Percentiles rank a stretch among this genome's conserved stretches.
These are phyloP conservation scores for Tricholoma sp. DNA, from an alignment of 768 basidiomycete species.

Conservation along the genomic window DNA sequence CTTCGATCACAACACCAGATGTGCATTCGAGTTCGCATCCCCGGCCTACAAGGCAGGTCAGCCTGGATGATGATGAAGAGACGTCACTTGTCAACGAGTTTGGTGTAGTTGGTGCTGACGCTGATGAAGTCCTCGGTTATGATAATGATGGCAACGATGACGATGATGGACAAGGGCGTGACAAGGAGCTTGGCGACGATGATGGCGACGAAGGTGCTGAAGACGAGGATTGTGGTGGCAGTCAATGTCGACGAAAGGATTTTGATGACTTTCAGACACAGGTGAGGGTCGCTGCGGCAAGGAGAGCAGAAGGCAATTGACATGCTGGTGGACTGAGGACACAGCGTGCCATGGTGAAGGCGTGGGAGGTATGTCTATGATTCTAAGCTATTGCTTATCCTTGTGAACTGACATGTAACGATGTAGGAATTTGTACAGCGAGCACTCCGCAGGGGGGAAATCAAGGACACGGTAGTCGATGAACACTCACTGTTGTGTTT, in stretches of 20 bases:
- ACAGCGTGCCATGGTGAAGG: conserved; percentile 16
- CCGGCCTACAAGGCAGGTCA: neutral
- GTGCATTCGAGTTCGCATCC: too few relatives aligned
- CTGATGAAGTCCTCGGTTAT: neutral
- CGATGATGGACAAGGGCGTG: too few relatives aligned
- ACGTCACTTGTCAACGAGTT: neutral
- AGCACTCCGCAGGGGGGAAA: conserved; percentile 7
- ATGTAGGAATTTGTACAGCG: neutral
- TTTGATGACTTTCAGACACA: conserved; percentile 9
- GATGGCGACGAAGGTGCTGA: neutral
- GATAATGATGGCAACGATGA: conserved; percentile 2
- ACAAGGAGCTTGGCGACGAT: neutral
- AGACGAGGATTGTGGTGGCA: neutral
- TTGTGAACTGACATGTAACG: neutral
- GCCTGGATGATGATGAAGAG: neutral
- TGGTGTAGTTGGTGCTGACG: conserved; percentile 1
- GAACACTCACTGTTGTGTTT: too few relatives aligned
- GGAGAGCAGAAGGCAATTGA: conserved; percentile 18
- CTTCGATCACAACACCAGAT: too few relatives aligned
- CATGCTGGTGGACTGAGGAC: conserved; percentile 20
- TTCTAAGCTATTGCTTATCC: neutral
- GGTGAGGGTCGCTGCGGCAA: conserved; percentile 15
- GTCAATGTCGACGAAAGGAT: neutral
- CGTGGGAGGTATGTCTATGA: conserved; percentile 14
- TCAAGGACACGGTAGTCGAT: conserved; percentile 23